Conservation (phyloP, 2,329 filamentous ascomycete genomes). For the Talaromyces sp. region DNA sequence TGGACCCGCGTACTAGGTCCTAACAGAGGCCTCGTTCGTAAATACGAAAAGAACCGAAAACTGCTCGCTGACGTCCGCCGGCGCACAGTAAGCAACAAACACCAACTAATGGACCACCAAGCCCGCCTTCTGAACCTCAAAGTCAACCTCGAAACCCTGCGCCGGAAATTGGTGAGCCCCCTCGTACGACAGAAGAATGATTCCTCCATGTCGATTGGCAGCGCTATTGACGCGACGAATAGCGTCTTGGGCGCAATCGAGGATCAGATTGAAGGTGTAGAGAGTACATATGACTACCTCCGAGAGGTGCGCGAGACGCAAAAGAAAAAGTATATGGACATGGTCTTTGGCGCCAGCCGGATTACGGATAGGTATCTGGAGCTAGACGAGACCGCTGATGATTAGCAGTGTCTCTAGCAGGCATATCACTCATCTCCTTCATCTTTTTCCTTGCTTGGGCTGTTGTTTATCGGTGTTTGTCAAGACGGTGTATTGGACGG, state of each 20-base stretch:
- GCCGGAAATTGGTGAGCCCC: conserved; percentile 79
- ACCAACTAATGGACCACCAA: conserved; percentile 81
- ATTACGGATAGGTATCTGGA: conserved; percentile 12
- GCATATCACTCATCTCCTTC: not conserved
- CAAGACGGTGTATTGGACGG: conserved; percentile 4
- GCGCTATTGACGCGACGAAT: conserved; percentile 41
- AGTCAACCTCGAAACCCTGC: conserved; percentile 78
- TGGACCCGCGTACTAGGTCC: conserved; percentile 83
- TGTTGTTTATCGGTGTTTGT: conserved; percentile 4
- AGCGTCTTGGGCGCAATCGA: conserved; percentile 54
- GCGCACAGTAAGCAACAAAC: conserved; percentile 83
- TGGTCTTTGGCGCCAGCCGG: conserved; percentile 61
- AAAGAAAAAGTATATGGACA: conserved; percentile 78
- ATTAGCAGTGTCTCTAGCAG: not conserved
- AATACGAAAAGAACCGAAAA: conserved; percentile 86
- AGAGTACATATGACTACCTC: conserved; percentile 75
- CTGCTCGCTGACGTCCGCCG: conserved; percentile 75
- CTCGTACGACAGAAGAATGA: conserved; percentile 68
- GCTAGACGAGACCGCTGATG: conserved; percentile 9
- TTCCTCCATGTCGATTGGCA: conserved; percentile 22
- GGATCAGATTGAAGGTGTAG: conserved; percentile 79
- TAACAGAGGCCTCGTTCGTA: conserved; percentile 70
- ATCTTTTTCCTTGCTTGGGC: not conserved
- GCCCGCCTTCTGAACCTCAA: conserved; percentile 78
- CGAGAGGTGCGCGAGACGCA: conserved; percentile 72